Evolutionary conservation across 192 early-diverging fungal species (phyloP).

Genomic region (Coemansia sp.): DNA sequence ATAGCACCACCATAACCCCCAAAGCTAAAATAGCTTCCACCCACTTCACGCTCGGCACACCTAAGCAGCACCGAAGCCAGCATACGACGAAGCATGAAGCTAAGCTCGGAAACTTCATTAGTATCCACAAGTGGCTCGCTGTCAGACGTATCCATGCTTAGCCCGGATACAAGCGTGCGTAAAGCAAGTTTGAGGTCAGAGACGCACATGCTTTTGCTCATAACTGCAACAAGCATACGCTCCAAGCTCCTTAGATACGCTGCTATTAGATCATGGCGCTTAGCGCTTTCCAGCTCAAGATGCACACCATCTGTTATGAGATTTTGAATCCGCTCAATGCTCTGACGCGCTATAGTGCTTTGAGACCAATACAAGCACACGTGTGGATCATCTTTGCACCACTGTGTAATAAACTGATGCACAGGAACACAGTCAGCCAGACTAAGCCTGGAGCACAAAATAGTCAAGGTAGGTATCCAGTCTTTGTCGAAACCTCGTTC

Average conservation of each 20-base stretch:
- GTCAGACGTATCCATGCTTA: neutral
- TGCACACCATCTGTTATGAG: slow-evolving; percentile 15
- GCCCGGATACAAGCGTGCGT: slow-evolving; percentile 30
- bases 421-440: slow-evolving; percentile 14
- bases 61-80: slow-evolving; percentile 19
- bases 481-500: slow-evolving; percentile 17
- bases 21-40: slow-evolving; percentile 35
- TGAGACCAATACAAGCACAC: slow-evolving; percentile 40
- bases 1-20: slow-evolving; percentile 13
- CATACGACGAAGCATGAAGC: slow-evolving; percentile 15
- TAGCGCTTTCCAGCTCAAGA: neutral
- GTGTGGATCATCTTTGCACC: slow-evolving; percentile 25
- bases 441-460: slow-evolving; percentile 13
- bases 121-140: neutral
- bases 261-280: slow-evolving; percentile 7
- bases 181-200: slow-evolving; percentile 32
- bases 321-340: slow-evolving; percentile 31
- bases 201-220: slow-evolving; percentile 25
- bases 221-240: slow-evolving; percentile 22
- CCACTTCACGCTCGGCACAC: slow-evolving; percentile 12
- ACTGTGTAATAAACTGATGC: slow-evolving; percentile 27
- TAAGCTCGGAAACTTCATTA: slow-evolving; percentile 23
- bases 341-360: slow-evolving; percentile 27
- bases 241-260: slow-evolving; percentile 17
- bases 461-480: slow-evolving; percentile 27